Evolutionary conservation across 805 yeast species (phyloP).

Genomic region (Debaryomyces prosopidis): DNA sequence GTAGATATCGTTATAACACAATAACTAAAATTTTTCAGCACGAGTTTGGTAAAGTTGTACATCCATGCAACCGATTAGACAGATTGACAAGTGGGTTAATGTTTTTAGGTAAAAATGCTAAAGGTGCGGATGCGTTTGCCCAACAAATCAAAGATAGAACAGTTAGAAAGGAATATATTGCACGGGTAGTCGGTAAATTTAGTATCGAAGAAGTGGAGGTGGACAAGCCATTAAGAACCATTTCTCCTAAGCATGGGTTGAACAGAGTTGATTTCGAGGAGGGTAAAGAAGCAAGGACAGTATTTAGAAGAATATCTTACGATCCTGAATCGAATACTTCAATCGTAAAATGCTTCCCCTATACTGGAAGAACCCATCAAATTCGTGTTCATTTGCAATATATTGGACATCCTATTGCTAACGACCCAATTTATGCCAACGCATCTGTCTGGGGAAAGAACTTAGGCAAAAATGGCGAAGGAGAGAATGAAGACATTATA

Average conservation of each 20-base stretch:
- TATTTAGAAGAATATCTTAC: constrained; percentile 65
- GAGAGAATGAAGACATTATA: constrained; percentile 50
- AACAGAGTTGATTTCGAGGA: constrained; percentile 49
- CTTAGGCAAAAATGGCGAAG: constrained; percentile 63
- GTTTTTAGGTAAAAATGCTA: constrained; percentile 83
- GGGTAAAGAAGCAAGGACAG: constrained; percentile 76
- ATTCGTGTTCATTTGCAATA: constrained; percentile 90
- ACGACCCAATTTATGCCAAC: constrained; percentile 79
- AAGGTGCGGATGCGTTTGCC: constrained; percentile 75
- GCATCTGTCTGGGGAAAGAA: constrained; percentile 74
- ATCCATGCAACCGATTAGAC: constrained; percentile 84
- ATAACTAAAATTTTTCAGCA: constrained; percentile 75
- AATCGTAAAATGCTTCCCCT: constrained; percentile 80
- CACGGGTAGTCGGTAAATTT: constrained; percentile 85
- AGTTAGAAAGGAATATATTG: constrained; percentile 80
- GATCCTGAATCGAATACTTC: constrained; percentile 58
- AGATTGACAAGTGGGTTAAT: constrained; percentile 89
- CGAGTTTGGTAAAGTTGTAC: constrained; percentile 66
- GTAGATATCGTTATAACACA: constrained; percentile 73
- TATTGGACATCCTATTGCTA: constrained; percentile 49
- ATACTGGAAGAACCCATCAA: constrained; percentile 94
- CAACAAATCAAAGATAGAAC: constrained; percentile 70
- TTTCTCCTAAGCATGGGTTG: constrained; percentile 72
- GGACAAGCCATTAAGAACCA: constrained; percentile 66
- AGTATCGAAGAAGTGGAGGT: constrained; percentile 45